Evolutionary conservation across 257 asterid species (phyloP), one percentile per base, ranked within the genome.

Genomic region (Plectranthus barbatus): DNA sequence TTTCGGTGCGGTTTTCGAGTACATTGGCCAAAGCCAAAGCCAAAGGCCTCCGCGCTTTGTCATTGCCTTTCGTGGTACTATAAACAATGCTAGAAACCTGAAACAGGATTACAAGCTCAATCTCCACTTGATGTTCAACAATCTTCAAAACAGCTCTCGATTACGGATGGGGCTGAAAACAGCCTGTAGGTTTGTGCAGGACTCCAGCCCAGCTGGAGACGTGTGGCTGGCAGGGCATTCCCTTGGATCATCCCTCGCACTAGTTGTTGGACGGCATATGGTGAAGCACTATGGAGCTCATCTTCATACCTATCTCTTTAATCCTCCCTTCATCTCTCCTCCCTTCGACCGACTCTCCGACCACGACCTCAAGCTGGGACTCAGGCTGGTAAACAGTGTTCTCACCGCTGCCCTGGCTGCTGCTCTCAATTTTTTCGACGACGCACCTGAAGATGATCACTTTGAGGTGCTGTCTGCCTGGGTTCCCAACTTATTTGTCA

Each of bases 151-250:
- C 7, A 77, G 83, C 61, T 23, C 76, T n/a, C 82, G 94, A 2
- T 81, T 78, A 54, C 81, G 59, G 3, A 68, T 29, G 0, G 94
- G 85, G 0, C 19, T 71, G 4, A 76, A 77, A 7, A 58, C 73
- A 1, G 81, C 68, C 0, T 66, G 42, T 0, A 70, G 37, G 7
- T 24, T 77, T 0, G 57, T 72, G 58, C 39, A 50, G 8, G 52
- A 24, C 6, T 74, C 52, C 3, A 85, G 81, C 45, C 88, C 0
- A 55, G 67, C 66, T 0, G 76, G 45, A 1, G 77, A 71, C 15
- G 60, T 83, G 0, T 90, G 93, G 96, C 39, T 90, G 14, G 86
- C 97, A 0, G 97, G 96, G 5, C 93, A 90, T 57, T 90, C 95
- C 13, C 42, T 79, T 0, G 95, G 97, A 4, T 79, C 97, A 0